Base-by-base conservation (phyloP, 495 filamentous ascomycete species). In the Penicillium cinerascens region DNA sequence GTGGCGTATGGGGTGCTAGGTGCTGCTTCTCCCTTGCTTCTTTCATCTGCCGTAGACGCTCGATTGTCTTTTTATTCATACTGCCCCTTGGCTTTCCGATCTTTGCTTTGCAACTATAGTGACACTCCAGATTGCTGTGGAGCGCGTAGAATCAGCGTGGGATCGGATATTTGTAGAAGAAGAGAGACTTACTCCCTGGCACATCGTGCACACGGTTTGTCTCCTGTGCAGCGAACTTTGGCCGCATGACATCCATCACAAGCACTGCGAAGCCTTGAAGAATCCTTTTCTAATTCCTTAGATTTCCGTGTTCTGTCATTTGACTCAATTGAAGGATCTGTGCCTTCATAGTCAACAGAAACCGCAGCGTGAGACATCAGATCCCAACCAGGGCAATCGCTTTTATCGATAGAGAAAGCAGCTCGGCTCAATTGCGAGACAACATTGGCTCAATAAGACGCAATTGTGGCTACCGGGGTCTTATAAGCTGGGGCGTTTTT, bases 1-100 rank as follows among this genome's bases (percentile, higher is more conserved):
- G 39, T 9, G 39, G 39, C 4, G 39, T 42, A 8, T 42, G 39
- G 1, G 39, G 39, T 22, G 39, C 39, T n/a, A 10, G 16, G 8
- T 22, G 17, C 39, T 42, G 39, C 39, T 42, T 16, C 8, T 42
- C 17, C 39, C 25, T 4, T 27, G 4, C 25, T 27, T 27, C 25
- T 8, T 42, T 42, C 39, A 42, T 42, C 29, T 52, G 41, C 45
- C 36, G 21, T 36, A 54, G 20, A 18, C 51, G 42, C 21, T 44
- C 52, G 13, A 55, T 40, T 2, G 53, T 56, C 35, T 52, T 56
- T 6, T 43, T 39, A 39, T 56, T 56, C 23, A 41, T 20, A 33
- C 53, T 56, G 17, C 53, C 53, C 33, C 49, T 52, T 39, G 53
- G 53, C 33, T 52, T 51, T 6, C 53, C 53, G 44, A 56, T 44